Conservation (phyloP, 2,329 filamentous ascomycete species). For the Aspergillus eucalypticola region DNA sequence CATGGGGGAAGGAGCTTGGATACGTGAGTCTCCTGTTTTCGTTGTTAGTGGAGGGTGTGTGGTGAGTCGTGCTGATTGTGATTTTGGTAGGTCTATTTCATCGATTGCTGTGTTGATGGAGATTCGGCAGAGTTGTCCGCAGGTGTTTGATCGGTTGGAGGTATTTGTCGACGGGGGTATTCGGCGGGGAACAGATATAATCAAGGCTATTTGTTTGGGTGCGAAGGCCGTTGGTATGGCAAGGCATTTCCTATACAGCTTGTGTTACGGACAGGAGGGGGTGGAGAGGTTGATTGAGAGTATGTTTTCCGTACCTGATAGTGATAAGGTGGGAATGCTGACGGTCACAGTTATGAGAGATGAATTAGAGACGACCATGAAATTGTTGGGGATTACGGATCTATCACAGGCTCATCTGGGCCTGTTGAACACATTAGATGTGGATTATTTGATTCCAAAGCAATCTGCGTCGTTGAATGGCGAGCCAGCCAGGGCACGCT, state of each 20-base stretch:
- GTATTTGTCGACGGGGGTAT: conserved; percentile 58
- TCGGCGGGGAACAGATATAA: conserved; percentile 55
- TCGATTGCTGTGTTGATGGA: conserved; percentile 56
- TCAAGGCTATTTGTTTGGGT: conserved; percentile 57
- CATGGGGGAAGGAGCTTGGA: conserved; percentile 61
- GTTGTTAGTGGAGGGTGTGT: background rate
- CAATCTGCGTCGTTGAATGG: background rate
- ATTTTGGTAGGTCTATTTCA: conserved; percentile 36
- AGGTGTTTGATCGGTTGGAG: conserved; percentile 53
- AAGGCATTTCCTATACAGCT: conserved; percentile 53
- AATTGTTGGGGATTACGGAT: conserved; percentile 11
- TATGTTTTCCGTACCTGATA: conserved; percentile 36
- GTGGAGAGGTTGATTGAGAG: conserved; percentile 57
- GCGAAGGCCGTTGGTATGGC: conserved; percentile 57
- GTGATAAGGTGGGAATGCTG: background rate
- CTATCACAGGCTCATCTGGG: conserved; percentile 8
- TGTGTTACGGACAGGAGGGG: conserved; percentile 56
- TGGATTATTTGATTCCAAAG: conserved; percentile 10
- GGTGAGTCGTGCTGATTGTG: background rate
- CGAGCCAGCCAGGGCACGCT: background rate
- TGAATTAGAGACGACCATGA: conserved; percentile 12
- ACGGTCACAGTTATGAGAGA: conserved; percentile 10
- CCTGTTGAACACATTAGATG: conserved; percentile 11
- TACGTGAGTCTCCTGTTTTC: conserved; percentile 28
- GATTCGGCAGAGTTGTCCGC: conserved; percentile 52